Conservation (phyloP, 1,284 basidiomycete species). For the Coniferiporia sulphurascens region DNA sequence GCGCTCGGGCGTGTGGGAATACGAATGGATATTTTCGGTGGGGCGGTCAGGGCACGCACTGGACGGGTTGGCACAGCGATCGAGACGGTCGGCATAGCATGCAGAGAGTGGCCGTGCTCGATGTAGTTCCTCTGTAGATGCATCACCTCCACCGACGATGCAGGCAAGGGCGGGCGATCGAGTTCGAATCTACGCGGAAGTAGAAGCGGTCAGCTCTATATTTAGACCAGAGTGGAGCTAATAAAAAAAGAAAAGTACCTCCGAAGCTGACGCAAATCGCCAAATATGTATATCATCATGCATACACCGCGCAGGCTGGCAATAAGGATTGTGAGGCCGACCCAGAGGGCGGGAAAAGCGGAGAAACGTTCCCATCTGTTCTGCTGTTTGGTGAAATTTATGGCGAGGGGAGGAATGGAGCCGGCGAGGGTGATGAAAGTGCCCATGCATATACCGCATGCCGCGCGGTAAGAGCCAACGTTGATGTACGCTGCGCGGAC, state of each 20-base stretch:
- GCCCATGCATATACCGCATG: conserved; percentile 65
- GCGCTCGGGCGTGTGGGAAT: conserved; percentile 3
- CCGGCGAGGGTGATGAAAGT: conserved; percentile 39
- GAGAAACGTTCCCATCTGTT: conserved; percentile 53
- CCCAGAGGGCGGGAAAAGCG: conserved; percentile 63
- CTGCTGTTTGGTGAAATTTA: conserved; percentile 40
- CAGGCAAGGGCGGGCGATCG: conserved; percentile 41
- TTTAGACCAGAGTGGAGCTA: no score
- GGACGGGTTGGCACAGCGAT: not conserved
- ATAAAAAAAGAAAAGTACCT: conserved; percentile 28
- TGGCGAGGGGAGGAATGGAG: conserved; percentile 45
- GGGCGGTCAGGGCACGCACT: conserved; percentile 12
- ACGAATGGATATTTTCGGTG: conserved; percentile 11
- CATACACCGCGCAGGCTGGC: conserved; percentile 59
- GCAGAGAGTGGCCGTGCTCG: not conserved
- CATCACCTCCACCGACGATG: not conserved
- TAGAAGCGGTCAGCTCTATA: no score
- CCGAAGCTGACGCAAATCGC: conserved; percentile 72
- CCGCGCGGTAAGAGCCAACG: conserved; percentile 65
- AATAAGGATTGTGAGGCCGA: conserved; percentile 59
- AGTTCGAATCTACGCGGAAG: conserved; percentile 49
- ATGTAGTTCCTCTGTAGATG: not conserved
- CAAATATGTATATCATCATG: conserved; percentile 74
- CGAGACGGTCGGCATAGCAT: not conserved
- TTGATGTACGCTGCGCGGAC: conserved; percentile 67